Base-by-base conservation (phyloP, 495 filamentous ascomycete species). In the Penicillium odoratum region DNA sequence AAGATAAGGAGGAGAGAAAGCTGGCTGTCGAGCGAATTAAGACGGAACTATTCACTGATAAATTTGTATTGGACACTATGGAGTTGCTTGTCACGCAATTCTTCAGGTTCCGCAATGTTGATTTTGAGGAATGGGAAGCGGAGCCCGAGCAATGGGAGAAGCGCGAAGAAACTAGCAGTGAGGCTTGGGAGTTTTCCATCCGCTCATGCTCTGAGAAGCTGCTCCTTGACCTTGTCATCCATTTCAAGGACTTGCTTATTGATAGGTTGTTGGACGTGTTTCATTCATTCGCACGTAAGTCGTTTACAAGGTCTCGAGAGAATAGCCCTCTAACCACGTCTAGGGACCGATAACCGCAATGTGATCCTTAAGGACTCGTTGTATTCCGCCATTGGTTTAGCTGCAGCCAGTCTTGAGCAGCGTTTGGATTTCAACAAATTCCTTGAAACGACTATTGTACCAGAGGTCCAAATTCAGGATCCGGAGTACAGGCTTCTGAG, bases 141-240 rank as follows among this genome's bases (percentile, higher is more conserved):
- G 91, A 94, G 44, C 91, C 93, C 0, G 90, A 97, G 64, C 89
- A 93, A 48, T 98, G 93, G 94, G 92, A 96, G 64, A 83, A 85
- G 57, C 83, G 82, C 64, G 91, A 96, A 74, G 88, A 94, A 54
- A 88, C 84, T 43, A 82, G 86, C 50, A 84, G 89, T 18, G 87
- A 91, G 56, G 87, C 87, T 7, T 95, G 86, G 82, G 90, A 97
- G 62, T 95, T 92, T 74, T 85, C 92, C 28, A 85, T 98, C 43
- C 85, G 92, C 7, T 88, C 91, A 0, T 98, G 94, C 66, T 87
- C 92, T 0, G 93, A 98, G 72, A 95, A 92, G 70, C 79, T 98
- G 15, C 96, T 97, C 69, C 79, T 98, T 63, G 94, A 97, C 61
- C 81, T 98, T 1, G 82, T 96, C 26, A 89, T 88, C 38, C 86